Base-by-base conservation (phyloP, 2,329 filamentous ascomycete genomes). In the Stagonosporopsis tanaceti region DNA sequence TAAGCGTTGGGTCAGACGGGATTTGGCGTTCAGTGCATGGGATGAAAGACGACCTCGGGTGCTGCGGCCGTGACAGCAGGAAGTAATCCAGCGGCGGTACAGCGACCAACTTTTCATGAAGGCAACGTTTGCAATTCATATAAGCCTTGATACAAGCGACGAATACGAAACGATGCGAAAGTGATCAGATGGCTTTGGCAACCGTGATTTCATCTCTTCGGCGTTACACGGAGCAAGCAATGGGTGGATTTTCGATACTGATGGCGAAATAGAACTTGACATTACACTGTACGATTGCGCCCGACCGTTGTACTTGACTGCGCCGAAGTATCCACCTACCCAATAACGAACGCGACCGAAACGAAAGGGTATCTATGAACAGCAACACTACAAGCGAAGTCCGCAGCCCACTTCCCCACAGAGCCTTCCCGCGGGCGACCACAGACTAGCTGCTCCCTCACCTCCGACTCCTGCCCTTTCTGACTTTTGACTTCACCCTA, bases 1-100 rank as follows among this genome's bases (percentile, higher is more conserved):
- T 99, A 97, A 67, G 63, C 60, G 71, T 65, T 64, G 70, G 67
- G 64, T 70, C 61, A 67, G 70, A 71, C 62, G 66, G 73, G 65
- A 69, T 70, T 70, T 70, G 73, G 73, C 73, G 73, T 76, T 76
- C 63, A 69, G 72, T 73, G 71, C 70, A 74, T 76, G 73, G 73
- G 72, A 74, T 75, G 74, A 76, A 72, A 72, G 72, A 73, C 66
- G 69, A 72, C 69, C 73, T 71, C 69, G 74, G 73, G 70, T 69
- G 69, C 73, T 73, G 70, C 71, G 67, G 73, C 73, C 72, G 74
- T 74, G 73, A 75, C 69, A 76, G 74, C 74, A 74, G 65, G 63
- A 71, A 67, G 57, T 62, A 69, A 57, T 68, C 64, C 66, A 61
- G 68, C 69, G 72, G 67, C 65, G 70, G 70, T 68, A 68, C 63